These are phyloP conservation scores for Henckelia pumila DNA, from an alignment of 257 asterid genomes.

Conservation along the genomic window DNA sequence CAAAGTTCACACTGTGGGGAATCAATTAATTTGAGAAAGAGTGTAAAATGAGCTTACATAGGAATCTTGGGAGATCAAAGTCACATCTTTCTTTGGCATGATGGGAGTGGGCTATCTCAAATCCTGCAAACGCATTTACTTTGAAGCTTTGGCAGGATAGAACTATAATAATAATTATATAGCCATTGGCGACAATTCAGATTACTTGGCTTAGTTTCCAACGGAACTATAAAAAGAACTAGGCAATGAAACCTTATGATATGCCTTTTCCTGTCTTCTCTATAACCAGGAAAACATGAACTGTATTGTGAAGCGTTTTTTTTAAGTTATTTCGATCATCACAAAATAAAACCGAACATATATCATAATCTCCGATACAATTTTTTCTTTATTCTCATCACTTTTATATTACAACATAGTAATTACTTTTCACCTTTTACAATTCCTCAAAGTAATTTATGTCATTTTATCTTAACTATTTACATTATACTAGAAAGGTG, in stretches of 20 bases:
- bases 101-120: constrained; percentile 7
- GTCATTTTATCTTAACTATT: too few species aligned
- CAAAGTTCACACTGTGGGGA: too few species aligned
- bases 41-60: constrained; percentile 22
- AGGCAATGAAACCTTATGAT: constrained; percentile 6
- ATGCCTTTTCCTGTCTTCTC: constrained; percentile 28
- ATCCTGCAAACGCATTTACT: constrained; percentile 6
- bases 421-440: too few species aligned
- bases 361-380: too few species aligned
- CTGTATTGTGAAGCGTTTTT: too few species aligned
- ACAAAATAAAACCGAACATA: too few species aligned
- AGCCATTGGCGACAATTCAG: constrained; percentile 7
- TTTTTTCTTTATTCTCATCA: too few species aligned
- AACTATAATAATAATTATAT: neutral
- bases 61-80: constrained; percentile 35
- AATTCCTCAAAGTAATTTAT: too few species aligned
- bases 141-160: neutral
- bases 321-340: too few species aligned
- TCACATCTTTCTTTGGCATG: constrained; percentile 36
- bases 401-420: too few species aligned
- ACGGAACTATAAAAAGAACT: constrained; percentile 16
- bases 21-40: neutral
- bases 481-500: too few species aligned
- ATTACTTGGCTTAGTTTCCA: neutral
- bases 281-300: neutral